These are phyloP conservation scores for Cryptococcus depauperatus DNA, from an alignment of 1,284 basidiomycete species.

Conservation along the genomic window DNA sequence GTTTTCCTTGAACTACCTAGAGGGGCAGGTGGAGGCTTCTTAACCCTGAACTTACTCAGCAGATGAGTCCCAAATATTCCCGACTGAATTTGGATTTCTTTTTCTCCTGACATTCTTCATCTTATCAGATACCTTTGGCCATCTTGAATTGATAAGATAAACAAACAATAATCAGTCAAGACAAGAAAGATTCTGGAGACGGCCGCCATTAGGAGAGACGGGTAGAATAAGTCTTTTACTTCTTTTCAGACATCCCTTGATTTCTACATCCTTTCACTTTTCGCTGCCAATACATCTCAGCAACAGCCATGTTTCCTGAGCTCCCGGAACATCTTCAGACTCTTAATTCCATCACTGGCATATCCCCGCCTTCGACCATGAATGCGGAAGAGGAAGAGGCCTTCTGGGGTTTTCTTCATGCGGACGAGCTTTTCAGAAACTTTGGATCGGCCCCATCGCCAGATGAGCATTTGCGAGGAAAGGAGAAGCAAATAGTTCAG, in stretches of 20 bases:
- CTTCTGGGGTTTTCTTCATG: conserved; percentile 40
- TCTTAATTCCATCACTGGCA: conserved; percentile 30
- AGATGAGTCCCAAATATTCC: no score
- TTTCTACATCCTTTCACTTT: not conserved
- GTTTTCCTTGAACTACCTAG: no score
- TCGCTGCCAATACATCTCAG: not conserved
- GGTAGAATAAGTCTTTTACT: not conserved
- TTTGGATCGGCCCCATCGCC: conserved; percentile 31
- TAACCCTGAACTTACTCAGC: no score
- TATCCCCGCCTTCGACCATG: conserved; percentile 30
- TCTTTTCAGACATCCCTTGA: not conserved
- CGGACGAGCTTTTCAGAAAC: conserved; percentile 38
- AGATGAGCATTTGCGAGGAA: conserved; percentile 9
- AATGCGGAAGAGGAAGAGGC: conserved; percentile 36
- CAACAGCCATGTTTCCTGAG: conserved; percentile 23
- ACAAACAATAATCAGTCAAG: no score
- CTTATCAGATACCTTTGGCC: no score
- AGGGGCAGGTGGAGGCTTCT: no score
- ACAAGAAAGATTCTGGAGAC: no score
- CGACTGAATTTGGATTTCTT: no score
- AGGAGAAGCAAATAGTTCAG: conserved; percentile 6
- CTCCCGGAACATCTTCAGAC: conserved; percentile 31
- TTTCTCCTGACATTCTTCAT: no score
- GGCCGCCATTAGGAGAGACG: not conserved
- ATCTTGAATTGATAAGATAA: no score